Base-by-base conservation (phyloP, 139 green algal genomes). In the Chlorella sp. region DNA sequence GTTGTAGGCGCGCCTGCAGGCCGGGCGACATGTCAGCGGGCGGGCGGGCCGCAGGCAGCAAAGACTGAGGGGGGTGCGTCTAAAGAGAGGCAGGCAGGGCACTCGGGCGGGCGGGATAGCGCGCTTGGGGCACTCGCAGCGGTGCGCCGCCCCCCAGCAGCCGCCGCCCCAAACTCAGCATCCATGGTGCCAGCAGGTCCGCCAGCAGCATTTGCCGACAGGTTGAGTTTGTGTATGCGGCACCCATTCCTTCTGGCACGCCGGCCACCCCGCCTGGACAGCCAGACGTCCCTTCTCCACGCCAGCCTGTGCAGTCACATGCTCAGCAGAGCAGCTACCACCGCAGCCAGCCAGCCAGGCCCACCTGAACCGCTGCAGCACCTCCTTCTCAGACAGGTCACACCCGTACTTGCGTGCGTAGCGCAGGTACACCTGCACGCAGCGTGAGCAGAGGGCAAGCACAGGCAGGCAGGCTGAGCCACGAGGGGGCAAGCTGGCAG, bases 351-450 rank as follows among this genome's bases (percentile, higher is more conserved):
- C 71, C 91, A 32, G 64, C n/a, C n/a, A n/a, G n/a, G n/a, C 64
- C 64, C 87, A 88, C 24, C 94, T 90, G 77, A 96, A 98, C 48
- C 92, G 85, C 0, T 85, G 40, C 53, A 98, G 90, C 53, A 98
- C 89, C 48, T 98, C 93, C 12, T 64, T 12, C 21, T 92, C 88
- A 0, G 61, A 85, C n/a, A 96, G 37, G 0, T 48, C 87, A 22
- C 95, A 91, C 18, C 95, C 96, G 86, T 96, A 94, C 18, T 89
- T 90, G 18, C 39, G 48, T 0, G 90, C 96, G 42, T 95, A 95
- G 1, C 91, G 69, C 87, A 96, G 79, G 64, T 97, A 97, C 0
- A 97, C 93, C 92, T 94, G 90, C 26, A 86, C 7, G 71, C 26
- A 88, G 24, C 18, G 40, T 88, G 24, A 40, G 57, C 37, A 69